Base-by-base conservation (phyloP, 768 basidiomycete genomes). In the Amanita rimosa region DNA sequence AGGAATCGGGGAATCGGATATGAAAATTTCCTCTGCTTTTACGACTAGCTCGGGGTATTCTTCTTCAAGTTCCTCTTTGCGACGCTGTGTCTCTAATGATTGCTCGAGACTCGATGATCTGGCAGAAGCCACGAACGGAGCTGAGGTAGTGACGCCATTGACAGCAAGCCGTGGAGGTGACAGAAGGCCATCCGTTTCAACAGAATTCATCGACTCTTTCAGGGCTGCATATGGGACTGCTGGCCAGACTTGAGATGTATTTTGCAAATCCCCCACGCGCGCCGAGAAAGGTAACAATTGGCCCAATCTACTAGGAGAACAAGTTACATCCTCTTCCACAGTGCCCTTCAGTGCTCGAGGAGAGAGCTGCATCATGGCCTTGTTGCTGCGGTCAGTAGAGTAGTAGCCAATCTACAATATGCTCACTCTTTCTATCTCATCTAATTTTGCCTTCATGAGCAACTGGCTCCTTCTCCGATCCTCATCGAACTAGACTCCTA, bases 381-480 rank as follows among this genome's bases (percentile, higher is more conserved):
- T 54, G 14, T 21, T 8, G 10, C n/a, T 37, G 27, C 29, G 14
- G 10, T 33, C 11, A 31, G 26, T n/a, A 38, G 24, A 31, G 22
- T 19, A 46, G 11, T 14, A 19, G 21, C 31, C 9, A 14, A 46
- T 8, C 9, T n/a, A 16, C 35, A 19, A 49, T 10, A 24, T 26
- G 57, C 57, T 6, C 52, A 70, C 85, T 71, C 74, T 74, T 59
- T 91, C 87, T 41, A 91, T 83, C 62, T 84, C 83, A 58, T 91
- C 88, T 19, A 91, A 65, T 60, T 83, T 76, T 14, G 81, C 79
- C 55, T 72, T 79, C 79, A 90, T 78, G 37, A 83, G 64, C 54
- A 79, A 74, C 55, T 89, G 87, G 60, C 85, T 89, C 58, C 74
- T 76, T 36, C 85, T 74, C 51, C 76, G 74, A 63, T 87, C 86